Percentiles rank a stretch among this genome's conserved stretches.
phyloP scores from a whole-genome alignment of 2,329 filamentous ascomycete genomes.

The Dendrostoma leiphaemia region DNA sequence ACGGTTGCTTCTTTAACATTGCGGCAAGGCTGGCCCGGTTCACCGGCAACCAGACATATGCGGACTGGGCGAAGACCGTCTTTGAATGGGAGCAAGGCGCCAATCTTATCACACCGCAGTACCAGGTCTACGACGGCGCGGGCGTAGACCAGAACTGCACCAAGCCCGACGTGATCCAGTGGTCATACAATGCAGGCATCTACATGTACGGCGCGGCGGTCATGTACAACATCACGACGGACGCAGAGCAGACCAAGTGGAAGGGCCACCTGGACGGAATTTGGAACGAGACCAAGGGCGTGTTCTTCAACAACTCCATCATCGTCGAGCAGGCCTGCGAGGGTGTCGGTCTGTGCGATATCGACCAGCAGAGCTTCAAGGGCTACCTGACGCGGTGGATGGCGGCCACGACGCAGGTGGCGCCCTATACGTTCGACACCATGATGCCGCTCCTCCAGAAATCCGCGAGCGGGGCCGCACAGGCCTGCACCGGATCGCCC shows the following conservation, averaged over 20 bases:
- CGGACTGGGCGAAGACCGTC: constrained; percentile 68
- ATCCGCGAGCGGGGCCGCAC: constrained; percentile 52
- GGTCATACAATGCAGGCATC: constrained; percentile 69
- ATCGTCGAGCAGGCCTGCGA: constrained; percentile 70
- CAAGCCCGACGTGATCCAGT: constrained; percentile 57
- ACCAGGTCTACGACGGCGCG: constrained; percentile 57
- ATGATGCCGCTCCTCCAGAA: constrained; percentile 51
- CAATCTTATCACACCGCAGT: constrained; percentile 55
- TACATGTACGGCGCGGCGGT: constrained; percentile 61
- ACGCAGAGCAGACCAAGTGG: constrained; percentile 43
- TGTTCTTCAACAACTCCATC: constrained; percentile 57
- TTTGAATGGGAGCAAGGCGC: constrained; percentile 63
- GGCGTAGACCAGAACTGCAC: constrained; percentile 46
- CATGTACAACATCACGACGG: constrained; percentile 61
- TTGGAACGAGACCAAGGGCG: constrained; percentile 43
- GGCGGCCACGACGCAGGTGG: constrained; percentile 52
- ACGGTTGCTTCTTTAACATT: constrained; percentile 69
- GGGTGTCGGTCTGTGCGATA: constrained; percentile 57
- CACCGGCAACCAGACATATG: constrained; percentile 76
- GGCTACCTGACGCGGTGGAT: constrained; percentile 71
- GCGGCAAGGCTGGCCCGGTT: constrained; percentile 72
- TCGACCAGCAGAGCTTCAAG: constrained; percentile 74
- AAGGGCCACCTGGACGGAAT: constrained; percentile 59
- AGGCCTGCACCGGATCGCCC: constrained; percentile 47
- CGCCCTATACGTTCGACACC: constrained; percentile 46